Evolutionary conservation across 345 rosid species (phyloP).

Genomic region (Geranium brycei): DNA sequence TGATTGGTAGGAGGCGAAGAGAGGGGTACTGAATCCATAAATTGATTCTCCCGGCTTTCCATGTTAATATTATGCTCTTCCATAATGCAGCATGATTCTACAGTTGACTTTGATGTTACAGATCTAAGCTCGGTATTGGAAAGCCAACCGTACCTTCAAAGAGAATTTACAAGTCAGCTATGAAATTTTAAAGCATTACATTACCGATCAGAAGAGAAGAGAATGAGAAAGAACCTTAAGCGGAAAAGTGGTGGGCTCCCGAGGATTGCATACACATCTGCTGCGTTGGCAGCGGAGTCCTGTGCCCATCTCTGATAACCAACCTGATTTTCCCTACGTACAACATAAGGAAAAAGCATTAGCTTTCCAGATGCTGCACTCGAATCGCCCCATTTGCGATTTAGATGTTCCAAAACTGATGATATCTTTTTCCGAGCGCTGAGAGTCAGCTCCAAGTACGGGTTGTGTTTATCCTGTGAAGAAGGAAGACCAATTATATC

Average conservation of each 20-base stretch:
- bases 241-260: constrained; percentile 81
- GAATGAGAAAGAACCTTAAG: constrained; percentile 47
- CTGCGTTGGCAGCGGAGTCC: constrained; percentile 58
- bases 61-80: not conserved
- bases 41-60: constrained; percentile 5
- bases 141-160: constrained; percentile 96
- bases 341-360: constrained; percentile 65
- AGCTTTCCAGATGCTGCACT: constrained; percentile 71
- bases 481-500: constrained; percentile 12
- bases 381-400: constrained; percentile 90
- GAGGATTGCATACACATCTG: constrained; percentile 51
- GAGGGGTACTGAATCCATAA: constrained; percentile 21
- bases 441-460: constrained; percentile 93
- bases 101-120: constrained; percentile 23
- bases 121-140: constrained; percentile 28
- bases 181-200: not conserved
- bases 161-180: not conserved
- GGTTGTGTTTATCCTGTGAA: constrained; percentile 83
- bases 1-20: constrained; percentile 21
- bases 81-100: constrained; percentile 23
- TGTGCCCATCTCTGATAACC: constrained; percentile 66
- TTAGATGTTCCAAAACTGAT: constrained; percentile 85
- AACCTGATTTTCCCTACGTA: constrained; percentile 46
- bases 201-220: not conserved
- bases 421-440: constrained; percentile 88